Base-by-base conservation (phyloP, 495 filamentous ascomycete species). In the Penicillium manginii region DNA sequence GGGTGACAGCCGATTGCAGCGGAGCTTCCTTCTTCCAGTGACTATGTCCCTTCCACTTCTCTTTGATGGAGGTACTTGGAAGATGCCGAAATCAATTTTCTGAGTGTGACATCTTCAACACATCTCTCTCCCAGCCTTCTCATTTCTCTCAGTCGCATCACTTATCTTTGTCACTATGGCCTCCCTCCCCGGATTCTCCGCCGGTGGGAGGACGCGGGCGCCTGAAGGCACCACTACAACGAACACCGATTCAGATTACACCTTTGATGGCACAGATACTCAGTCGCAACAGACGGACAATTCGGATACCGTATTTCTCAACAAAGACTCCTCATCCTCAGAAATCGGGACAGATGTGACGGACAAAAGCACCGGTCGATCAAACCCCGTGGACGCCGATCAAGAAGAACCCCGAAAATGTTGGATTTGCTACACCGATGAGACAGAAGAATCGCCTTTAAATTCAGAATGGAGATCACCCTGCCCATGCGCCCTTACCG, bases 351-450 rank as follows among this genome's bases (percentile, higher is more conserved):
- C 50, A 42, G 61, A 55, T 46, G 48, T 52, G 31, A 58, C 31
- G 52, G 57, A 51, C 31, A 73, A 66, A 55, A 17, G 64, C 15
- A 39, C 62, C 29, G 47, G 37, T 31, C 55, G 56, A 46, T 59
- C 68, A 49, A 55, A 57, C 23, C 35, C 55, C 22, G 21, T 62
- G 19, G 59, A 64, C 32, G 21, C 64, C 14, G 55, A 42, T 10
- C 61, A 67, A 14, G 67, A 77, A 3, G 81, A 83, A 50, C 79
- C 88, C 23, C 86, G 85, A 33, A 87, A 87, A 73, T 98, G 94
- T 73, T 97, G 91, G 88, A 93, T 98, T 65, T 98, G 94, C 76
- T 90, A 94, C 65, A 82, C 83, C 52, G 91, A 93, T 61, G 87
- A 92, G 60, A 92, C 87, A 21, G 91, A 96, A 61, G 88, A 91